Conservation (phyloP, 441 rosid genomes). For the Lepidium campestre region DNA sequence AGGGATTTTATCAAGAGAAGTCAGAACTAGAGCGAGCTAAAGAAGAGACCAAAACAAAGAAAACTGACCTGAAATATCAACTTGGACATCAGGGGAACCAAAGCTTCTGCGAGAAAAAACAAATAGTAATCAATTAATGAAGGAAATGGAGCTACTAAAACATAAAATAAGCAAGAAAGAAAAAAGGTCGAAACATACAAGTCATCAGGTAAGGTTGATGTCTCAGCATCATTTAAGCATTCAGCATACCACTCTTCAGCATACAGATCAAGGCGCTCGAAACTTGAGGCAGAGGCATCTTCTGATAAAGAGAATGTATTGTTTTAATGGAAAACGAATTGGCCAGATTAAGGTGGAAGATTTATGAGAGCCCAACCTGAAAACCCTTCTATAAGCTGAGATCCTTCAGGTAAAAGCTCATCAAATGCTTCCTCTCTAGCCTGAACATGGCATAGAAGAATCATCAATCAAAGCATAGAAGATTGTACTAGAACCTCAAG, state of each 20-base stretch:
- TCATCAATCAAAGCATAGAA: constrained; percentile 1
- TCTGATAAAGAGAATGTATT: constrained; percentile 25
- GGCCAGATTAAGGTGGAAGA: background rate
- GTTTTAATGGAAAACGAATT: background rate
- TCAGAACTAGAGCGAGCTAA: background rate
- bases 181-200: constrained; percentile 39
- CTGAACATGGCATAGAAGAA: constrained; percentile 33
- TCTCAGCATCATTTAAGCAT: constrained; percentile 64
- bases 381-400: constrained; percentile 49
- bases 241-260: constrained; percentile 72
- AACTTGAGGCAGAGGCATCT: constrained; percentile 42
- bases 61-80: constrained; percentile 60
- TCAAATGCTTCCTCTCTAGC: constrained; percentile 52
- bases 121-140: constrained; percentile 18
- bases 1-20: background rate
- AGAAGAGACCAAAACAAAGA: background rate
- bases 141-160: constrained; percentile 10
- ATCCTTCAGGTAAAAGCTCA: constrained; percentile 47
- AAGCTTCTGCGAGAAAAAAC: constrained; percentile 44
- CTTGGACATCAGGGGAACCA: constrained; percentile 58
- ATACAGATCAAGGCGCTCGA: constrained; percentile 51
- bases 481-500: background rate
- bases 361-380: constrained; percentile 46
- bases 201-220: constrained; percentile 42
- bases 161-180: constrained; percentile 10